A percentile compares a stretch with the other conserved stretches of the same genome.
Conservation (phyloP, 768 basidiomycete species). For the Lactarius vividus region DNA sequence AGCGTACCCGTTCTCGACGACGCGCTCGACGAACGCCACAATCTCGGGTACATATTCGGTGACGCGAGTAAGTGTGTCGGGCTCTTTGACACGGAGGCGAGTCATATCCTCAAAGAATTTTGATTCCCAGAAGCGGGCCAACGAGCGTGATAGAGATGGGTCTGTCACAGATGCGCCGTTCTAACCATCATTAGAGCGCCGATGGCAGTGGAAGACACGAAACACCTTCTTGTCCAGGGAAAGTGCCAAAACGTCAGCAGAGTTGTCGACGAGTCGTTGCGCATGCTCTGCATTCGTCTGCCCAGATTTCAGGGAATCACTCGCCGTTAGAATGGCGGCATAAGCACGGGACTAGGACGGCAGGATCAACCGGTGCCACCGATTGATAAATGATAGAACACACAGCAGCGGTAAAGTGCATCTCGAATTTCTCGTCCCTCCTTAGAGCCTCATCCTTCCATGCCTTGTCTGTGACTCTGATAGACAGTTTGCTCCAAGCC, state of each 20-base stretch:
- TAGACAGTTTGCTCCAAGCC: constrained; percentile 52
- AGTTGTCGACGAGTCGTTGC: constrained; percentile 61
- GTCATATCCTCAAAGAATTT: constrained; percentile 92
- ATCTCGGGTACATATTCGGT: constrained; percentile 98
- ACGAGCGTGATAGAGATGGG: constrained; percentile 75
- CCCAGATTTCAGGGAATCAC: constrained; percentile 42
- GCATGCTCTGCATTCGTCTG: constrained; percentile 45
- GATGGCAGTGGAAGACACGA: constrained; percentile 10
- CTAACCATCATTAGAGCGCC: constrained; percentile 40
- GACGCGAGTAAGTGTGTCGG: constrained; percentile 90
- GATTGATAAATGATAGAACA: constrained; percentile 33
- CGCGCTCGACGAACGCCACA: constrained; percentile 80
- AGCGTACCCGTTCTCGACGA: constrained; percentile 82
- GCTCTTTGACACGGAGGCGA: constrained; percentile 79
- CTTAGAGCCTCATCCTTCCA: constrained; percentile 73
- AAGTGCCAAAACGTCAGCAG: constrained; percentile 72
- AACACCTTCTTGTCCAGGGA: constrained; percentile 73
- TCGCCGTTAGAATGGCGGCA: constrained; percentile 54
- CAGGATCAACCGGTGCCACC: constrained; percentile 13
- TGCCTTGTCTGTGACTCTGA: constrained; percentile 44
- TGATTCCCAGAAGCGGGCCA: constrained; percentile 86
- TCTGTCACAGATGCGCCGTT: constrained; percentile 79
- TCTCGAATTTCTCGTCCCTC: constrained; percentile 88
- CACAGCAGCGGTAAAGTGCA: constrained; percentile 82
- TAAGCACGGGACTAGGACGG: constrained; percentile 44